These are phyloP conservation scores for Picochlorum costavermella DNA, from an alignment of 139 green algal genomes.

Conservation along the genomic window DNA sequence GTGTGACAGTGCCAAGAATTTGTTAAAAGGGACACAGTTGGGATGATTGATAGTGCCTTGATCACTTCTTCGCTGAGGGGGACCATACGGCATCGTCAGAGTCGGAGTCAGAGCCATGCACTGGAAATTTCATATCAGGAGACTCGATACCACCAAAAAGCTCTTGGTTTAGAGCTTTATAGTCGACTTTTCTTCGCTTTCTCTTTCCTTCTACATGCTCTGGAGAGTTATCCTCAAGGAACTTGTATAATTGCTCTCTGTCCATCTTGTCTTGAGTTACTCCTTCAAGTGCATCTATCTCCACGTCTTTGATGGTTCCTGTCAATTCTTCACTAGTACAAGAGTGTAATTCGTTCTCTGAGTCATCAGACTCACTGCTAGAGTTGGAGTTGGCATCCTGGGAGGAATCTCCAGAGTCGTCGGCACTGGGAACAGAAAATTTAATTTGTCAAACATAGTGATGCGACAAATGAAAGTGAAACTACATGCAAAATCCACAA, in stretches of 20 bases:
- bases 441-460: neutral
- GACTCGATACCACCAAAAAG: conserved; percentile 40
- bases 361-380: conserved; percentile 2
- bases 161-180: conserved; percentile 40
- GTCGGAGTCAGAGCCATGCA: conserved; percentile 10
- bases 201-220: conserved; percentile 19
- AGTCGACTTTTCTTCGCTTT: conserved; percentile 32
- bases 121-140: conserved; percentile 11
- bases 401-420: neutral
- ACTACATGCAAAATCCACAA: neutral
- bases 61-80: neutral
- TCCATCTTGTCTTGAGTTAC: too few species aligned
- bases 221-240: neutral
- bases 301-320: too few species aligned
- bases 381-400: neutral
- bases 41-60: too few species aligned
- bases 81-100: conserved; percentile 30
- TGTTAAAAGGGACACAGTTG: neutral
- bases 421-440: too few species aligned
- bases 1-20: neutral
- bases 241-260: too few species aligned
- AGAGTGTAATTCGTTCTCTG: too few species aligned
- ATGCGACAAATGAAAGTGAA: neutral
- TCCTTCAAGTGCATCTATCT: too few species aligned
- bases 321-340: too few species aligned